Base-by-base conservation (phyloP, 805 yeast genomes). In the Myxozyma monticola region DNA sequence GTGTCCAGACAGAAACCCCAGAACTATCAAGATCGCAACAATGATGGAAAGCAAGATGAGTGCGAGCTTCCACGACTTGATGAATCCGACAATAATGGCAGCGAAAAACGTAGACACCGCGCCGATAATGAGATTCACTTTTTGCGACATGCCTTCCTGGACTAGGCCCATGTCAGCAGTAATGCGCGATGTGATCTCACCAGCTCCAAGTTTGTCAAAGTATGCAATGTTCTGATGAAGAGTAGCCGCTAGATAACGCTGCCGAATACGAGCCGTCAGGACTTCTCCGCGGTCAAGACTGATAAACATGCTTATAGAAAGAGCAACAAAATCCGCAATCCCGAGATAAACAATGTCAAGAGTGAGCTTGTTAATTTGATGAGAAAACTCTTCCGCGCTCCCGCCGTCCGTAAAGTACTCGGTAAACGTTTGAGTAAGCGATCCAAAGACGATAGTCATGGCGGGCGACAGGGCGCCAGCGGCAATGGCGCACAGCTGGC, bases 131-230 rank as follows among this genome's bases (percentile, higher is more conserved):
- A 63, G 60, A 14, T 72, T 72, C 4, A 67, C 63, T 51, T 71
- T 71, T 54, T 71, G 73, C 33, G 71, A 64, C 51, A 72, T 69
- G 28, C 74, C 75, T 35, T 69, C 74, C 49, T 72, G 75, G 36
- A 72, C 66, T 35, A 65, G 52, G 18, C 65, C 61, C n/a, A 73
- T 69, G 42, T 70, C 74, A 30, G 66, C 63, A 33, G 73, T 69
- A 58, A 71, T 71, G n/a, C 74, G 66, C 9, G 74, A 66, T 10
- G 75, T 69, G 24, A 71, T 69, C 48, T 68, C 71, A n/a, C 75
- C 75, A 9, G 72, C 64, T 14, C 75, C 75, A 7, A 71, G 57
- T 34, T 65, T 62, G 57, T 71, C 75, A 49, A 72, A 72, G 45
- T 65, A 72, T 12, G 70, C 75, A 29, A 72, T 65, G 42, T 71